Evolutionary conservation across 2,329 filamentous ascomycete genomes (phyloP).

Genomic region (Diaporthe destruens): DNA sequence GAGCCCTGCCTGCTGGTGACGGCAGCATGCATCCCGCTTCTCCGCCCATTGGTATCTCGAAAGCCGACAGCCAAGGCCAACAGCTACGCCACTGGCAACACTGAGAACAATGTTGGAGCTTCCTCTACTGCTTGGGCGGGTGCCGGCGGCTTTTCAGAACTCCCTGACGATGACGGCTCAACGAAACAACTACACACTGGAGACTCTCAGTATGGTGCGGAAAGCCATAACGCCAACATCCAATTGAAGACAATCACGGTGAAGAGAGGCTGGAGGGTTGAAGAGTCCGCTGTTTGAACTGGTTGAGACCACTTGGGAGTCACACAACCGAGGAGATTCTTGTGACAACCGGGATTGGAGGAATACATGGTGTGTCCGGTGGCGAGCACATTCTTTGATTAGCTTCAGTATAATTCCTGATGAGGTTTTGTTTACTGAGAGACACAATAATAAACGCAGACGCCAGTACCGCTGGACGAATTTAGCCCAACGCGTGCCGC

Average conservation of each 20-base stretch:
- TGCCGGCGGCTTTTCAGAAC: neutral
- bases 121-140: neutral
- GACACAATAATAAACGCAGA: neutral
- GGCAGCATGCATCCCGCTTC: conserved; percentile 39
- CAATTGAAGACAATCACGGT: conserved; percentile 14
- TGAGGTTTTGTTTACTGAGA: neutral
- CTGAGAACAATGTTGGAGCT: neutral
- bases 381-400: neutral
- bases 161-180: conserved; percentile 15
- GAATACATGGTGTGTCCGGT: neutral
- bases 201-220: neutral
- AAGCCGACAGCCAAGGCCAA: neutral
- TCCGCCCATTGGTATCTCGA: conserved; percentile 32
- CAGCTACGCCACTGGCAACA: neutral
- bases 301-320: neutral
- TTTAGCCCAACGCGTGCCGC: neutral
- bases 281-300: conserved; percentile 23
- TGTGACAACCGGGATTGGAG: neutral
- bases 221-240: neutral
- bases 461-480: conserved; percentile 2
- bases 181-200: neutral
- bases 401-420: neutral
- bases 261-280: conserved; percentile 16
- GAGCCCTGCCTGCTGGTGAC: conserved; percentile 33
- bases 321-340: neutral